Percentiles rank a stretch among this genome's conserved stretches.
phyloP scores from a whole-genome alignment of 192 early-diverging fungal species.

The Backusella mclennaniae region DNA sequence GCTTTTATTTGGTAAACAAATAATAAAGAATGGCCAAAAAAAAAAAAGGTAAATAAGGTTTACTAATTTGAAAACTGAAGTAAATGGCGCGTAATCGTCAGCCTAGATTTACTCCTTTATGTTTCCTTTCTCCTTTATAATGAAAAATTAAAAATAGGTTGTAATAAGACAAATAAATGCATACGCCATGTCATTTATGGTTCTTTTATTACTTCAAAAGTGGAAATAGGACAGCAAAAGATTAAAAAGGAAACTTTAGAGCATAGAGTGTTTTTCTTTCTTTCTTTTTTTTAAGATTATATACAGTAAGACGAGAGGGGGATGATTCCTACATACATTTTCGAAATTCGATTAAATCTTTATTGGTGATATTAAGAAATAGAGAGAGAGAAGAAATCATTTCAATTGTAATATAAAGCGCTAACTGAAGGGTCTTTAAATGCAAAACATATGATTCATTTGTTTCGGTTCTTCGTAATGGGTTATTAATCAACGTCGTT shows the following conservation, averaged over 20 bases:
- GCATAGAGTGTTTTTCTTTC: neutral
- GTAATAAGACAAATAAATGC: neutral
- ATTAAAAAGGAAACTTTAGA: neutral
- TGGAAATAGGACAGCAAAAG: neutral
- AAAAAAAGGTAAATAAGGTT: neutral
- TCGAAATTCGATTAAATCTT: neutral
- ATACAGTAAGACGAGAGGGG: neutral
- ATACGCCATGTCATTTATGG: neutral
- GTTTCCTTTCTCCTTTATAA: neutral
- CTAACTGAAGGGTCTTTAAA: too few relatives aligned
- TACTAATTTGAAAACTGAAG: neutral
- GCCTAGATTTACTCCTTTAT: neutral
- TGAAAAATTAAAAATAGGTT: neutral
- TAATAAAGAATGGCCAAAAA: neutral
- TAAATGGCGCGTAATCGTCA: neutral
- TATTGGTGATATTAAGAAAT: neutral
- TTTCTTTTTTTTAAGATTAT: neutral
- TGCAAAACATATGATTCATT: neutral
- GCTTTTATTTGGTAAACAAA: neutral
- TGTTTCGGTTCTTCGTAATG: neutral
- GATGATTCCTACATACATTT: neutral
- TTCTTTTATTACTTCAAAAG: neutral
- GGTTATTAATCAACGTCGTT: neutral
- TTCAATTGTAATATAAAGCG: neutral
- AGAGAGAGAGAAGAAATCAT: neutral